Percentiles rank a stretch among this genome's conserved stretches.
Evolutionary conservation across 345 rosid genomes (phyloP).

Genomic region (Syzygium aromaticum): DNA sequence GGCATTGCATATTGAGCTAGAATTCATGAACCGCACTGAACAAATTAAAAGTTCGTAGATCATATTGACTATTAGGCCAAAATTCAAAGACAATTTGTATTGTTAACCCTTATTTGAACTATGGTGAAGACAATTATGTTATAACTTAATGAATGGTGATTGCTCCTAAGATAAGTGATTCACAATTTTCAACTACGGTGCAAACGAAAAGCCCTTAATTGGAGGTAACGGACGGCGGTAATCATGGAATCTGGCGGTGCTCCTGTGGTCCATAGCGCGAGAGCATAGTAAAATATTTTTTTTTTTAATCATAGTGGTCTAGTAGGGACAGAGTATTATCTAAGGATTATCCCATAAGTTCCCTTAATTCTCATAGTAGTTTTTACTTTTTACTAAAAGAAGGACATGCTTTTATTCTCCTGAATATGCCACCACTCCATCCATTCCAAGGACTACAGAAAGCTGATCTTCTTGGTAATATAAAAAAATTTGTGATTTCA

Average conservation of each 20-base stretch:
- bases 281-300: not conserved
- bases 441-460: not conserved
- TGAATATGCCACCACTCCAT: not conserved
- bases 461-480: not conserved
- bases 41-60: no score
- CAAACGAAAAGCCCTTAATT: not conserved
- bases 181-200: not conserved
- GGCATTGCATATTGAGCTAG: no score
- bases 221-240: not conserved
- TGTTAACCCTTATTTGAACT: not conserved
- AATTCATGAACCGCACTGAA: no score
- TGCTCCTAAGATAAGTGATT: not conserved
- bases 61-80: no score
- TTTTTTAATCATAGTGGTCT: not conserved
- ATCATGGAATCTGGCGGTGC: not conserved
- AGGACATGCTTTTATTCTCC: not conserved
- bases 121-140: not conserved
- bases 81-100: no score
- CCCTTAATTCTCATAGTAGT: not conserved
- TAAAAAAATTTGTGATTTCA: not conserved
- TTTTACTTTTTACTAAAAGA: not conserved
- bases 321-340: not conserved
- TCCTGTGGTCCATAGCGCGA: not conserved
- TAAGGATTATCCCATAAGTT: not conserved
- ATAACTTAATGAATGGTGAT: not conserved